Base-by-base conservation (phyloP, 352 stramenopile species). In the Pythium diclinum region DNA sequence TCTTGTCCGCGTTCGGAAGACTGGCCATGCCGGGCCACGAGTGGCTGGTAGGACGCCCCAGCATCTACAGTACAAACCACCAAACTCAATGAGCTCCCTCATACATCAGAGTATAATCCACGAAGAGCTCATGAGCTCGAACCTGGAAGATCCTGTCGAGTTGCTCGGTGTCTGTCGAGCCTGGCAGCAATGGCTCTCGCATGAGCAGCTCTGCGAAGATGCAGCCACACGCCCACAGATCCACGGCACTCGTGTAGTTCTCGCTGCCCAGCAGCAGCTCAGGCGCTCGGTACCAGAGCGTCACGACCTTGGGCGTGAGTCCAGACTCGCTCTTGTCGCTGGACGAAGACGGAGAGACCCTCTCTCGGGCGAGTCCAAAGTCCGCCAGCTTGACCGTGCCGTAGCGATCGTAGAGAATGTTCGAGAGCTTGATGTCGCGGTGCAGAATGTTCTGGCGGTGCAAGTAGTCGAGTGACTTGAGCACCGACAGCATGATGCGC, bases 391-490 rank as follows among this genome's bases (percentile, higher is more conserved):
- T 89, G 23, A 92, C 73, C 0, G 55, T 56, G 3, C 83, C 83
- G 62, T 78, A 83, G 59, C 88, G 80, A 65, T 94, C 88, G 55
- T 98, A 96, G 8, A 99, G 76, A 55, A 99, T 88, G 67, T 98
- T 98, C 34, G 74, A 89, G 17, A 96, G 95, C 76, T 99, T 99
- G 69, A 99, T 87, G 73, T 99, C 96, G 25, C 95, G 85, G 68
- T 98, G 95, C 17, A 98, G 59, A 7, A 85, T 42, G 55, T 85
- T 92, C 58, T 91, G 76, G 21, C 67, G 36, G 64, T 98, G 95
- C 34, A 98, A 83, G 63, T 81, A 76, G 40, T 74, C 55, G 19
- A 87, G 52, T 5, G 83, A 93, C 14, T 81, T 74, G 0, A 98
- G 64, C 6, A 98, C 75, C 64, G 97, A 95, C 64, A 88, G 69